Conservation (phyloP, 192 early-diverging fungal species). For the Coemansia erecta region DNA sequence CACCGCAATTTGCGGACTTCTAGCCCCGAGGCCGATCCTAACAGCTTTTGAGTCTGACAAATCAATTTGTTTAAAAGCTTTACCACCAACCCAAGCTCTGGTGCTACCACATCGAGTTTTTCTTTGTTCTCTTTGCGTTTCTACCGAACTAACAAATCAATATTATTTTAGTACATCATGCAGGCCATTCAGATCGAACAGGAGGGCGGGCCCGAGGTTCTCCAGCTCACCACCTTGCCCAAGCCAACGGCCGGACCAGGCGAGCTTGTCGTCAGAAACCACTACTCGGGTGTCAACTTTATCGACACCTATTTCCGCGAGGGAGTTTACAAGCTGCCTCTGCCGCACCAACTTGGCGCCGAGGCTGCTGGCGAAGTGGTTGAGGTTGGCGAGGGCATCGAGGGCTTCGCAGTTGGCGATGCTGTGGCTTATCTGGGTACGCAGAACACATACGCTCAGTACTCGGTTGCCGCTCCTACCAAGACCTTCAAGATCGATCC, state of each 20-base stretch:
- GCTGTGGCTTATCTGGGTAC: slow-evolving; percentile 70
- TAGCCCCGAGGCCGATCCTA: neutral
- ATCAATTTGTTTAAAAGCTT: too few relatives aligned
- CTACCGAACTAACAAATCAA: neutral
- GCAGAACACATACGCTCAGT: slow-evolving; percentile 72
- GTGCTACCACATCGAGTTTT: neutral
- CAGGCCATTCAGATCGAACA: slow-evolving; percentile 56
- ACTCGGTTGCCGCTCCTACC: slow-evolving; percentile 50
- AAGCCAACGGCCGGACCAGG: slow-evolving; percentile 53
- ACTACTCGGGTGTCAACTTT: slow-evolving; percentile 79
- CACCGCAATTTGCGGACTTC: neutral
- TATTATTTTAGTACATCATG: slow-evolving; percentile 11
- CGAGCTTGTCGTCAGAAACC: slow-evolving; percentile 73
- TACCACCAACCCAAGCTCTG: too few relatives aligned
- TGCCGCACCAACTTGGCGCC: slow-evolving; percentile 71
- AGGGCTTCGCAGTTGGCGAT: slow-evolving; percentile 70
- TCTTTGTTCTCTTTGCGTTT: neutral
- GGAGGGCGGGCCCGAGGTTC: slow-evolving; percentile 59
- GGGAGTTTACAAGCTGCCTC: slow-evolving; percentile 66
- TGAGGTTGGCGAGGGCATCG: slow-evolving; percentile 67
- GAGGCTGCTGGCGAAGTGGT: slow-evolving; percentile 82
- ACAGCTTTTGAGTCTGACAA: neutral
- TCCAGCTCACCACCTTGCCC: slow-evolving; percentile 53
- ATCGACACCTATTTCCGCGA: slow-evolving; percentile 89
- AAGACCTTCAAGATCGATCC: slow-evolving; percentile 55